Base-by-base conservation (phyloP, 1,139 yeast species). In the Lodderomyces parapsilosis region DNA sequence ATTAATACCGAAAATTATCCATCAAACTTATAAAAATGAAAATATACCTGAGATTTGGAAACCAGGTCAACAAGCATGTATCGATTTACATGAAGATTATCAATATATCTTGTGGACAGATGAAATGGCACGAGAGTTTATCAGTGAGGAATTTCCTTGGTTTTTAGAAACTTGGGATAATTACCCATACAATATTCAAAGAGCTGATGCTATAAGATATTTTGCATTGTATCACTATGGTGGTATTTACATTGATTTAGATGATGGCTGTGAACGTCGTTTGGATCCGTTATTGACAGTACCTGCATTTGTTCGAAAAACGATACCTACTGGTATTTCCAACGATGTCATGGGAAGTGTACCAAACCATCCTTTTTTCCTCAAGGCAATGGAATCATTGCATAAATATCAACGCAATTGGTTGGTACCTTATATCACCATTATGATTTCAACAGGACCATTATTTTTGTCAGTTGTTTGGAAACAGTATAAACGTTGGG, bases 391-490 rank as follows among this genome's bases (percentile, higher is more conserved):
- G 51, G 83, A 83, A 49, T 78, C 76, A 43, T 71, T 90, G 49
- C 65, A 80, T 50, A 71, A 64, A 41, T 89, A 86, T 63, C 76
- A 85, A 55, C 71, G 75, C 47, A 83, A 85, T 60, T 87, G 93
- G 88, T 63, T 83, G 37, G 80, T 88, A 20, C 96, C 97, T 13
- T 90, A 90, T 65, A 71, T 90, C 48, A 90, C 97, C 32, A 89
- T 90, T 61, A 90, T 90, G 96, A 86, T 81, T 58, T 83, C 95
- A 13, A 91, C 98, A 1, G 98, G 98, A 4, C 97, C 98, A 0
- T 67, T 90, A 47, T 89, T 88, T 59, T 71, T 90, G 38, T 84
- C 94, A 11, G 91, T 88, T 37, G 75, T 90, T 53, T 86, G 96
- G 93, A 85, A 87, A 62, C 89, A 84, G 55, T 90, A 86, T 65